Evolutionary conservation across 2,329 filamentous ascomycete genomes (phyloP).

Genomic region (Fusarium nanum): DNA sequence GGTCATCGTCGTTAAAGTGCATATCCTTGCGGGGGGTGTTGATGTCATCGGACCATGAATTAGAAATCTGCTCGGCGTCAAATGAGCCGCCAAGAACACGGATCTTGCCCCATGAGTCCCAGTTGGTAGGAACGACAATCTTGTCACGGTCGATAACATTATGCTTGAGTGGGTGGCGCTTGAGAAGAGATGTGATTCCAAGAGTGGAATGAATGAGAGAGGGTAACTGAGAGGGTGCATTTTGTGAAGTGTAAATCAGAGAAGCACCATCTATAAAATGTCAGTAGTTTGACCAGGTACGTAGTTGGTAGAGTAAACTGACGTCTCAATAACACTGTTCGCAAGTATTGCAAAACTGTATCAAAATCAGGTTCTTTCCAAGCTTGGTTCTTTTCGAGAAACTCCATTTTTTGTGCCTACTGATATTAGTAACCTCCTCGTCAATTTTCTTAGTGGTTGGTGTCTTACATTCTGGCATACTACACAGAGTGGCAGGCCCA

Average conservation of each 20-base stretch:
- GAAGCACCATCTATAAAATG: conserved; percentile 76
- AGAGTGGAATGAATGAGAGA: conserved; percentile 86
- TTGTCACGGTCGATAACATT: conserved; percentile 95
- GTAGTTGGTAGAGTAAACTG: conserved; percentile 31
- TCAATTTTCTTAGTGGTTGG: not conserved
- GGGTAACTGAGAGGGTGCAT: conserved; percentile 79
- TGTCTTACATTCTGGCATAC: conserved; percentile 90
- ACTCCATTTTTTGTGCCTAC: conserved; percentile 88
- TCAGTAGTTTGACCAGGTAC: conserved; percentile 41
- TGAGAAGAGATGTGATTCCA: conserved; percentile 85
- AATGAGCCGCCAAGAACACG: conserved; percentile 91
- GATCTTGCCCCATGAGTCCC: conserved; percentile 99
- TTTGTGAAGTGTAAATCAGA: conserved; percentile 85
- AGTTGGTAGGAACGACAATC: conserved; percentile 93
- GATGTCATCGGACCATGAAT: conserved; percentile 87
- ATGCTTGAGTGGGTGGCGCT: conserved; percentile 82
- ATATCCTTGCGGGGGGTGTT: conserved; percentile 62
- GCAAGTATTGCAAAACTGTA: conserved; percentile 90
- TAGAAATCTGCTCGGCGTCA: conserved; percentile 86
- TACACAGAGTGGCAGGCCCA: conserved; percentile 88
- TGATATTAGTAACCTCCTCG: conserved; percentile 37
- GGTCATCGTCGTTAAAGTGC: conserved; percentile 41
- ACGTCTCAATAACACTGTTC: conserved; percentile 90
- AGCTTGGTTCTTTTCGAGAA: conserved; percentile 85
- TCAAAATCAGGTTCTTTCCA: conserved; percentile 99